Percentiles rank a stretch among this genome's conserved stretches.
Evolutionary conservation across 2,329 filamentous ascomycete genomes (phyloP).

Genomic region (Aureobasidium sp.): DNA sequence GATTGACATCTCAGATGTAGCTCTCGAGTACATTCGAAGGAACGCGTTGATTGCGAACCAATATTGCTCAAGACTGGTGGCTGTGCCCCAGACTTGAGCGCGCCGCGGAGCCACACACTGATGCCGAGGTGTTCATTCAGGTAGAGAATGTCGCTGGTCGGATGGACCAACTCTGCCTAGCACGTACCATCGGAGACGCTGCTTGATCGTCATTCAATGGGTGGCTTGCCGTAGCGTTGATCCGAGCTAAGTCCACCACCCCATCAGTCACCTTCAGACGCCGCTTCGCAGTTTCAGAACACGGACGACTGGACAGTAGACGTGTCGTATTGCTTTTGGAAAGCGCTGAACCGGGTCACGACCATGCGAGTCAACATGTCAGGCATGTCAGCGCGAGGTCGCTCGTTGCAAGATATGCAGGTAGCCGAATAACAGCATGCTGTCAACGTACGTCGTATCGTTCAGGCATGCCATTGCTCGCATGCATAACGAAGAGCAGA

Average conservation of each 20-base stretch:
- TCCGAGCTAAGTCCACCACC: not conserved
- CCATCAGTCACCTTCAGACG: slow-evolving; percentile 8
- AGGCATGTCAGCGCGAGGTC: not conserved
- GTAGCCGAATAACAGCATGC: not conserved
- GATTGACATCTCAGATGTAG: not conserved
- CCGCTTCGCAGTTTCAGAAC: slow-evolving; percentile 14
- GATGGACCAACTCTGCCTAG: not conserved
- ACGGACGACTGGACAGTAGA: slow-evolving; percentile 8
- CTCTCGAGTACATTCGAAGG: not conserved
- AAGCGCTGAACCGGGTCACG: not conserved
- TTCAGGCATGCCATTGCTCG: not conserved
- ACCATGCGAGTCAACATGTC: not conserved
- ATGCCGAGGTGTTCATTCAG: not conserved
- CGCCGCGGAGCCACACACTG: not conserved
- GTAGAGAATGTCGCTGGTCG: not conserved
- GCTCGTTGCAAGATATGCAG: not conserved
- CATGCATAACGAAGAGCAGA: not conserved
- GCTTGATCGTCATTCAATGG: slow-evolving; percentile 2
- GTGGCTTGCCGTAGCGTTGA: not conserved
- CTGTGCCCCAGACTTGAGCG: not conserved
- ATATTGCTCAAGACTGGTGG: not conserved
- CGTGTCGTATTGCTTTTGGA: slow-evolving; percentile 13
- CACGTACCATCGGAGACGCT: slow-evolving; percentile 4
- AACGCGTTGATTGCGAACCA: not conserved
- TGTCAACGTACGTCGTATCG: not conserved